Base-by-base conservation (phyloP, 345 rosid genomes). In the Linum trigynum region DNA sequence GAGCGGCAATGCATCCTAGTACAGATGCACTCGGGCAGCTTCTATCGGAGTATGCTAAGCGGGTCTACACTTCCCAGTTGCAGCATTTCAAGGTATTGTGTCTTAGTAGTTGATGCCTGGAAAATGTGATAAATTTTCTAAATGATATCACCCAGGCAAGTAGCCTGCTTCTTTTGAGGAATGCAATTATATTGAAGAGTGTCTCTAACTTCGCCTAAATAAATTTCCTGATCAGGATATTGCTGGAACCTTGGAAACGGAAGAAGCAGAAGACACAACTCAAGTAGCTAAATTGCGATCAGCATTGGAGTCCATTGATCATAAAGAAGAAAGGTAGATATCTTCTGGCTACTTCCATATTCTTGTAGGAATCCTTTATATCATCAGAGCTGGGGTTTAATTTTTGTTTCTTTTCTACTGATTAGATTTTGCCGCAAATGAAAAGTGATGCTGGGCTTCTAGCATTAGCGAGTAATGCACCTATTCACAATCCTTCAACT, bases 31-130 rank as follows among this genome's bases (percentile, higher is more conserved):
- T 91, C 35, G 99, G 99, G 7, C 97, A 87, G 79, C 97, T 95
- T 79, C 72, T 95, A 8, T 89, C 97, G 0, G 97, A 89, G 75
- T 91, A 95, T 77, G 83, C 96, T 61, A 95, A 86, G 77, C 83
- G 95, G 67, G 95, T 95, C 57, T 89, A 84, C 76, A 79, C 83
- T 67, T 91, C 97, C 71, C 99, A 91, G 72, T 75, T 95, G 86
- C 99, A 91, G 76, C 97, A 95, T 80, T 79, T 95, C 73, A 95
- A 95, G 97, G 99, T n/a, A n/a, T n/a, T n/a, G n/a, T n/a, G n/a
- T n/a, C n/a, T n/a, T 94, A 76, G 55, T n/a, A n/a, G n/a, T n/a
- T n/a, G n/a, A 45, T 45, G 51, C 11, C 51, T 45, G 51, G 51
- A 7, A 7, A 45, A 45, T 45, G 11, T 45, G 51, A 45, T 45